Base-by-base conservation (phyloP, 192 early-diverging fungal genomes). In the Thoreauomyces humboldtii region DNA sequence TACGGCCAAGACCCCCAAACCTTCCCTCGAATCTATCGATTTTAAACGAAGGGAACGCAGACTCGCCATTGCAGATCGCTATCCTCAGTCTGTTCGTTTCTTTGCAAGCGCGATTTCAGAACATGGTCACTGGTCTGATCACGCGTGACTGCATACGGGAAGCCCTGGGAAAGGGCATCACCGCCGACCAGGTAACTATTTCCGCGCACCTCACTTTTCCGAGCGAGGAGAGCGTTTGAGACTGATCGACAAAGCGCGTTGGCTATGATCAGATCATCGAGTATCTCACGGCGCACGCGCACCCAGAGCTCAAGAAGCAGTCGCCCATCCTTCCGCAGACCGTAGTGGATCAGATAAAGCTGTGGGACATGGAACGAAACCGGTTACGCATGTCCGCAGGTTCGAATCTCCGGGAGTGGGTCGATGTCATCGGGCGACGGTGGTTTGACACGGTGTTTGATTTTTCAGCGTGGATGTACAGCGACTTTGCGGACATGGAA, bases 351-450 rank as follows among this genome's bases (percentile, higher is more conserved):
- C 96, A 98, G 74, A 92, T 98, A 34, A 73, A 91, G 37, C 70
- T 98, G 53, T 98, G 96, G 96, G 96, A 98, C 73, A 87, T 91
- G 73, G 96, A 98, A 69, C 79, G 89, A 55, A 92, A 98, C 63
- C 74, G 96, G 14, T 65, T 98, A 17, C 54, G 65, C 5, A 27
- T 67, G 6, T 59, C 53, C 22, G 33, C 44, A 41, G 73, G 75
- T 73, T 46, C 6, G 59, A n/a, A 7, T 24, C 21, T n/a, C n/a
- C 22, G 34, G 12, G 21, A 57, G 9, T 12, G 12, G 11, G 22
- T 25, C 12, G 9, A 17, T 52, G 11, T 52, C 50, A 52, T n/a
- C 41, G n/a, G n/a, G 11, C 41, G 11, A n/a, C 24, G 7, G 19
- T 19, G 3, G 38, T 41, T 12, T 41, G 9, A 12, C 38, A 41